Percentiles rank a stretch among this genome's conserved stretches.
These are phyloP conservation scores for Phytophthora litchii DNA, from an alignment of 352 stramenopile genomes.

Conservation along the genomic window DNA sequence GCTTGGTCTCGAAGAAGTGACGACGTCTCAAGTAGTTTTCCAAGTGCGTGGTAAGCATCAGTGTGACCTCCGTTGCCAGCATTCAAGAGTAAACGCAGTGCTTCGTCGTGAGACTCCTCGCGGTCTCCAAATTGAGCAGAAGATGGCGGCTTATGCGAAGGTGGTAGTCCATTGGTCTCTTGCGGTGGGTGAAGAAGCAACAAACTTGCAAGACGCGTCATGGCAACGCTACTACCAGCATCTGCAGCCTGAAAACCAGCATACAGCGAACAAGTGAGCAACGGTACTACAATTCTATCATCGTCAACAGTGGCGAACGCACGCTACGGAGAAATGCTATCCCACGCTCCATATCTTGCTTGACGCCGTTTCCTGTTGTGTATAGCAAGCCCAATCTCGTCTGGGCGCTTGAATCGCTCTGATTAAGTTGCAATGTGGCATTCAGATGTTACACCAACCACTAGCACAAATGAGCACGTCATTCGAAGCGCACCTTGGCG, in stretches of 20 bases:
- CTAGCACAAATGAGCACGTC: not conserved
- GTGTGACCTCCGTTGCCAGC: conserved; percentile 44
- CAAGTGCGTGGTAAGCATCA: conserved; percentile 50
- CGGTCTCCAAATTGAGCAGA: conserved; percentile 48
- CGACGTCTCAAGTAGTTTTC: conserved; percentile 63
- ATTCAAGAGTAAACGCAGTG: conserved; percentile 59
- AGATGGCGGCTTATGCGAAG: not conserved
- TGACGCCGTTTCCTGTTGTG: conserved; percentile 49
- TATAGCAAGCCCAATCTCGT: conserved; percentile 58
- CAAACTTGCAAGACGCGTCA: conserved; percentile 59
- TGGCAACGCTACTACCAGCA: conserved; percentile 50
- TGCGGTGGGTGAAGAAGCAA: conserved; percentile 33
- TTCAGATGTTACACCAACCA: not conserved
- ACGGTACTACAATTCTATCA: not conserved
- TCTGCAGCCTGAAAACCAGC: conserved; percentile 36
- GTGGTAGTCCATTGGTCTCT: conserved; percentile 1
- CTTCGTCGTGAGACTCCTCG: conserved; percentile 68
- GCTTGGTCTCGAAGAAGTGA: conserved; percentile 50
- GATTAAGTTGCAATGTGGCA: not conserved
- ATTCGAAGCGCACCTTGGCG: conserved; percentile 33
- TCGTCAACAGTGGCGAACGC: not conserved
- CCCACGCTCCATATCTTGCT: conserved; percentile 60
- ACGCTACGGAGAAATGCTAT: conserved; percentile 58
- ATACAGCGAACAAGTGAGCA: conserved; percentile 5
- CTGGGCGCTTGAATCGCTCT: conserved; percentile 54